A percentile compares a stretch with the other conserved stretches of the same genome.
Evolutionary conservation across 1,284 basidiomycete species (phyloP).

Genomic region (Termitomyces sp.): DNA sequence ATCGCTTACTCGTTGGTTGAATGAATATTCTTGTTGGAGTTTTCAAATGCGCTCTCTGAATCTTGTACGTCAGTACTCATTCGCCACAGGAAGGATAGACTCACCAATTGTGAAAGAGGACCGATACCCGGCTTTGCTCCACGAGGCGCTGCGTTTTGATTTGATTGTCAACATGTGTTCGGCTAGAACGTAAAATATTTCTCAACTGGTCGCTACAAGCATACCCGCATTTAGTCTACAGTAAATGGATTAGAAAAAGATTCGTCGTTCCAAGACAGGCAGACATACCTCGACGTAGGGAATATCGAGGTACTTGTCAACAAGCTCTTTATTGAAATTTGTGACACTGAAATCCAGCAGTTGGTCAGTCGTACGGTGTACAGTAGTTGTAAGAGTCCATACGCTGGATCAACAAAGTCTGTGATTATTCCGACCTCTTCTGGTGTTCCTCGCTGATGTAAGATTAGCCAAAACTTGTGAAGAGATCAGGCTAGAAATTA

Average conservation of each 20-base stretch:
- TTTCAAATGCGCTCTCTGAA: constrained; percentile 66
- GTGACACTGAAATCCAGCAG: constrained; percentile 56
- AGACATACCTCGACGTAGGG: constrained; percentile 56
- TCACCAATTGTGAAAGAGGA: constrained; percentile 80
- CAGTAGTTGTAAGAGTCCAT: neutral
- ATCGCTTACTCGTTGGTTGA: constrained; percentile 64
- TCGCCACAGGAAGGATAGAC: constrained; percentile 20
- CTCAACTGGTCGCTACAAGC: constrained; percentile 87
- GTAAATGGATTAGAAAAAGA: constrained; percentile 12
- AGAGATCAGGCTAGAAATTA: constrained; percentile 18
- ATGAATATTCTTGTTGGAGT: constrained; percentile 83
- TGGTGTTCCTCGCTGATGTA: constrained; percentile 57
- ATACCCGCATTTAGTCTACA: constrained; percentile 81
- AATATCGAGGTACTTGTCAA: constrained; percentile 76
- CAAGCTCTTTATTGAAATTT: constrained; percentile 70
- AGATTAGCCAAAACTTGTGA: constrained; percentile 14
- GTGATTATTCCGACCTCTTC: constrained; percentile 89
- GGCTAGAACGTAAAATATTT: constrained; percentile 23
- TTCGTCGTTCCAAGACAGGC: constrained; percentile 3
- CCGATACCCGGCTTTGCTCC: constrained; percentile 82
- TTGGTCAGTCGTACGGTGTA: constrained; percentile 11
- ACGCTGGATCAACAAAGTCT: constrained; percentile 78
- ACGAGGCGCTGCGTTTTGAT: constrained; percentile 64
- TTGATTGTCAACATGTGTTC: constrained; percentile 26
- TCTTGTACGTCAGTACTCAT: constrained; percentile 15